These are phyloP conservation scores for Porphyra umbilicalis DNA, from an alignment of 31 red algal genomes.

Conservation along the genomic window DNA sequence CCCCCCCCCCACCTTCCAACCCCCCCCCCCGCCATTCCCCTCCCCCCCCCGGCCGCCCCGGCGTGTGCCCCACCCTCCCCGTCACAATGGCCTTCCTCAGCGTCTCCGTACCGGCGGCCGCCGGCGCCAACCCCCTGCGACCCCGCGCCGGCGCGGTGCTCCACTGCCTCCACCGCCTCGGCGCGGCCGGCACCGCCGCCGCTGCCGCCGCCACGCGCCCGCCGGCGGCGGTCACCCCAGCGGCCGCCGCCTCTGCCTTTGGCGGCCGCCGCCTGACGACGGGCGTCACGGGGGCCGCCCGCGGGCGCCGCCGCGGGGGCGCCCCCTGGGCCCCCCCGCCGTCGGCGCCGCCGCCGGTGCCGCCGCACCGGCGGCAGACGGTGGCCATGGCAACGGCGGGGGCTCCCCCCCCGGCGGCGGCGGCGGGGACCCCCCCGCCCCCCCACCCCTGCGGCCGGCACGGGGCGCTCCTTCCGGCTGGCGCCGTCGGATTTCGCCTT, in stretches of 20 bases:
- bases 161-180: background rate
- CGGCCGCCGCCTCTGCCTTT: too few species aligned
- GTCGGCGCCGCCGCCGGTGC: too few species aligned
- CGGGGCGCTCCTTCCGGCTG: slow-evolving; percentile 17
- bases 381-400: too few species aligned
- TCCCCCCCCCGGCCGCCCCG: background rate
- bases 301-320: background rate
- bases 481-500: slow-evolving; percentile 82
- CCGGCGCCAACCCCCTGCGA: background rate
- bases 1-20: too few species aligned
- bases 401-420: background rate
- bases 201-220: background rate
- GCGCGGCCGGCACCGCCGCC: background rate
- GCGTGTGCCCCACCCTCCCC: background rate
- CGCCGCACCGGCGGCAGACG: too few species aligned
- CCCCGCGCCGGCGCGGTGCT: background rate
- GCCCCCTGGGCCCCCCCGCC: too few species aligned
- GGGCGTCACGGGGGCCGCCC: background rate
- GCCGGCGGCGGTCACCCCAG: too few species aligned
- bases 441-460: background rate
- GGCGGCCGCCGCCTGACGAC: background rate
- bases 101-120: background rate
- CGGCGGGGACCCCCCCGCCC: background rate
- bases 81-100: background rate
- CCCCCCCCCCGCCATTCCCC: background rate